phyloP scores from a whole-genome alignment of 768 basidiomycete species.

The Amanita brunnescens region DNA sequence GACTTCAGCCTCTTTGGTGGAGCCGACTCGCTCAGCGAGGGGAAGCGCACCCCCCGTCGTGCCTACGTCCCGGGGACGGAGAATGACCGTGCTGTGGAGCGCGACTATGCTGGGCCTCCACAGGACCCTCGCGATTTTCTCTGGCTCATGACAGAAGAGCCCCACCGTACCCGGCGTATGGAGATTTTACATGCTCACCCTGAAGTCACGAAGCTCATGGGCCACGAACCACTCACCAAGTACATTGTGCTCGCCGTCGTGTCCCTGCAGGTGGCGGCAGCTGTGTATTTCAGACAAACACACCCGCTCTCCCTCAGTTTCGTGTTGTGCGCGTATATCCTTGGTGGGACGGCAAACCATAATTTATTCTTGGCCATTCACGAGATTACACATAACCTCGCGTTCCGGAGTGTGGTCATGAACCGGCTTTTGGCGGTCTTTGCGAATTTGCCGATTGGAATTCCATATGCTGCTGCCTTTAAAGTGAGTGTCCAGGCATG shows the following conservation, averaged over 20 bases:
- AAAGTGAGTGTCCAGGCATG: conserved; percentile 44
- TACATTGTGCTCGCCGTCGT: conserved; percentile 84
- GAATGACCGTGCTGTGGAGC: conserved; percentile 17
- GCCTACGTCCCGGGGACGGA: conserved; percentile 22
- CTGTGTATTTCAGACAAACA: conserved; percentile 58
- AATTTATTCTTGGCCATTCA: conserved; percentile 98
- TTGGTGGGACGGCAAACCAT: conserved; percentile 96
- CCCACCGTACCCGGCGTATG: conserved; percentile 80
- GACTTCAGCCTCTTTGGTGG: conserved; percentile 81
- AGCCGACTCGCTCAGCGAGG: conserved; percentile 65
- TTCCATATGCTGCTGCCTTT: conserved; percentile 94
- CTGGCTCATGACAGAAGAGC: conserved; percentile 98
- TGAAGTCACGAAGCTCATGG: conserved; percentile 95
- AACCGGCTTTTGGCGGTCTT: conserved; percentile 88
- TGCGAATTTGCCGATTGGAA: conserved; percentile 87
- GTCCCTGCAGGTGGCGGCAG: conserved; percentile 57
- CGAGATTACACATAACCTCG: conserved; percentile 97
- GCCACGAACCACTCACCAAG: conserved; percentile 86
- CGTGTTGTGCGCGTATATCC: conserved; percentile 66
- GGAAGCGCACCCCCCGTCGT: conserved; percentile 41
- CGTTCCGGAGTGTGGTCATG: conserved; percentile 70
- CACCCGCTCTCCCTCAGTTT: conserved; percentile 65
- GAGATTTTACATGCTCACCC: conserved; percentile 94
- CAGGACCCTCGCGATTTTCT: conserved; percentile 83
- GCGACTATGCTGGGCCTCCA: conserved; percentile 43